Percentiles rank a stretch among this genome's conserved stretches.
Evolutionary conservation across 768 basidiomycete species (phyloP).

Genomic region (Chiua virens): DNA sequence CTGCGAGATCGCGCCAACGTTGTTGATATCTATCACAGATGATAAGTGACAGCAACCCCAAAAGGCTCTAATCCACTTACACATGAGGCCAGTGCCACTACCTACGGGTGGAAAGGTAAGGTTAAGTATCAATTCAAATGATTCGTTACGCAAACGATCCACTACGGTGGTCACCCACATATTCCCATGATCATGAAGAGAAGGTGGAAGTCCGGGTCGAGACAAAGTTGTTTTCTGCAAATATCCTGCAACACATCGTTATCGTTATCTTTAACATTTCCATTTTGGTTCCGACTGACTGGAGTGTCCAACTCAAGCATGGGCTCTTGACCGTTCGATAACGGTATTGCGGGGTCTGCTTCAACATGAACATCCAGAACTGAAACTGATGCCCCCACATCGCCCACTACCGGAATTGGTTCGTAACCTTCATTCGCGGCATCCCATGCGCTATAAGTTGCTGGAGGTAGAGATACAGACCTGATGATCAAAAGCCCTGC

Average conservation of each 20-base stretch:
- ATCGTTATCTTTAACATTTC: neutral
- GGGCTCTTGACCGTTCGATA: conserved; percentile 18
- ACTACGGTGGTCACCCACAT: conserved; percentile 39
- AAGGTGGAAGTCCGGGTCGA: conserved; percentile 61
- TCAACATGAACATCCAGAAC: conserved; percentile 14
- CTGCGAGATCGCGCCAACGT: conserved; percentile 78
- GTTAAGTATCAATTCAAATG: neutral
- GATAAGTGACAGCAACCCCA: neutral
- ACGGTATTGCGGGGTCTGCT: conserved; percentile 20
- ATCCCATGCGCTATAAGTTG: too few species aligned
- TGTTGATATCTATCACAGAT: conserved; percentile 66
- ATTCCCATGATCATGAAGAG: conserved; percentile 56
- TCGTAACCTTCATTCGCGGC: conserved; percentile 16
- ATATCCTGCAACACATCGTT: conserved; percentile 46
- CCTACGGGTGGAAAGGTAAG: conserved; percentile 38
- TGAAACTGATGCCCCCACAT: conserved; percentile 3
- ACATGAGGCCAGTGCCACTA: conserved; percentile 77
- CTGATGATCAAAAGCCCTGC: conserved; percentile 71
- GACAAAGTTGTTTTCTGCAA: conserved; percentile 52
- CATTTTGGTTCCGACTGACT: neutral
- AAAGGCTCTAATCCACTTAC: conserved; percentile 37
- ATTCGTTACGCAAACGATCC: too few species aligned
- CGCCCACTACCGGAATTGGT: conserved; percentile 16
- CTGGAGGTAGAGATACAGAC: conserved; percentile 56
- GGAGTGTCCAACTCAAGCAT: conserved; percentile 26